Evolutionary conservation across 129 eudicot genomes (phyloP), one percentile per base, ranked within the genome.

Genomic region (Helianthus tuberosus): DNA sequence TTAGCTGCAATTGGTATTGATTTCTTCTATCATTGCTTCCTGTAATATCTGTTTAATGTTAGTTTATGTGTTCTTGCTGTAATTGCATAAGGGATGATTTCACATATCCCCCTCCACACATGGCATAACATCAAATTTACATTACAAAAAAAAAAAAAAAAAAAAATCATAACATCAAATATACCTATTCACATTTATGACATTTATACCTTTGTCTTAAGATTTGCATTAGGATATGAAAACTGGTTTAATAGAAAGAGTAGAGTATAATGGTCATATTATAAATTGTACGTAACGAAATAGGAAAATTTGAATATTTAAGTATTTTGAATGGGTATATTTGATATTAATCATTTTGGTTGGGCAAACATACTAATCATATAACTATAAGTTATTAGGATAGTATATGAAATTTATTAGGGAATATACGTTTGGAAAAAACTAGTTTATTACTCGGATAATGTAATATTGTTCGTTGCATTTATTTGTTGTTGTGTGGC

Each of bases 1-100:
- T 79, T 92, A 61, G 97, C 97, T 76, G 97, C 97, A 77, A 92
- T 92, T 71, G 97, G 97, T 92, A 89, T 61, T 53, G 11, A 48
- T 55, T 36, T 76, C 14, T 70, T 72, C 32, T 59, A 12, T 38
- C 27, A 53, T 23, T 77, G 58, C 48, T 53, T 59, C 65, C 15
- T 64, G 39, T 65, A 75, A 44, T 11, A 9, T 76, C 14, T 35
- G 4, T 25, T 14, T 47, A 29, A 11, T 10, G 44, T 54, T 60
- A 68, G 41, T 74, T 64, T 83, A 32, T 47, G 59, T 72, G 70
- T 52, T 27, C 59, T 15, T 32, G 32, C 32, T 27, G 32, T 27
- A 27, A 27, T 27, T 27, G 17, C 25, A 27, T 29, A 27, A 25
- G 65, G 16, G 16, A 59, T 59, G 1, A 5, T 59, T 59, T 59